A percentile compares a stretch with the other conserved stretches of the same genome.
phyloP scores from a whole-genome alignment of 1,284 basidiomycete species.

The Tilletia caries region DNA sequence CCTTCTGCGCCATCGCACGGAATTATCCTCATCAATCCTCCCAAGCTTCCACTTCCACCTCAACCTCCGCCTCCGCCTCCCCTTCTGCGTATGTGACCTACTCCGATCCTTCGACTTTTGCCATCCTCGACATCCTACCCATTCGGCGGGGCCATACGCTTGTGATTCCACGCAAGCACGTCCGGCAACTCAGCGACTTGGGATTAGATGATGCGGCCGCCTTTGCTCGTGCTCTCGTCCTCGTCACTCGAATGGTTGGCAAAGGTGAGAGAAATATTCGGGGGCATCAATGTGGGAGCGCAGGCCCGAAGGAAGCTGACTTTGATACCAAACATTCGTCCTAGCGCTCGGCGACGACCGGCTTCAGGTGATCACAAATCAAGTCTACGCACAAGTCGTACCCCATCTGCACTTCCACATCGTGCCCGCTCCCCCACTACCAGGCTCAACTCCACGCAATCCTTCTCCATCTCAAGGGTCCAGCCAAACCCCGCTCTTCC shows the following conservation, averaged over 20 bases:
- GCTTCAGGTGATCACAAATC: conserved; percentile 53
- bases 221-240: conserved; percentile 26
- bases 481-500: neutral
- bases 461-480: neutral
- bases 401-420: conserved; percentile 78
- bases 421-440: conserved; percentile 66
- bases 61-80: neutral
- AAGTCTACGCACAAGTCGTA: conserved; percentile 75
- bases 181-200: conserved; percentile 20
- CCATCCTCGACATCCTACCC: conserved; percentile 71
- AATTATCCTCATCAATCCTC: conserved; percentile 1
- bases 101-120: conserved; percentile 63
- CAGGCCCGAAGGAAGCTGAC: no score
- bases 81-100: conserved; percentile 28
- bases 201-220: conserved; percentile 21
- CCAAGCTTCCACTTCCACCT: conserved; percentile 15
- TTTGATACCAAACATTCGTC: neutral
- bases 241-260: conserved; percentile 28
- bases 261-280: conserved; percentile 21
- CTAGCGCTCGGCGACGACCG: conserved; percentile 36
- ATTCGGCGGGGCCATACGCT: conserved; percentile 59
- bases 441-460: conserved; percentile 29
- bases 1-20: conserved; percentile 23
- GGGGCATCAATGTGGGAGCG: neutral
- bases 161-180: conserved; percentile 33